Percentiles rank a stretch among this genome's conserved stretches.
Conservation (phyloP, 2,329 filamentous ascomycete genomes). For the Phialemoniopsis sp. region DNA sequence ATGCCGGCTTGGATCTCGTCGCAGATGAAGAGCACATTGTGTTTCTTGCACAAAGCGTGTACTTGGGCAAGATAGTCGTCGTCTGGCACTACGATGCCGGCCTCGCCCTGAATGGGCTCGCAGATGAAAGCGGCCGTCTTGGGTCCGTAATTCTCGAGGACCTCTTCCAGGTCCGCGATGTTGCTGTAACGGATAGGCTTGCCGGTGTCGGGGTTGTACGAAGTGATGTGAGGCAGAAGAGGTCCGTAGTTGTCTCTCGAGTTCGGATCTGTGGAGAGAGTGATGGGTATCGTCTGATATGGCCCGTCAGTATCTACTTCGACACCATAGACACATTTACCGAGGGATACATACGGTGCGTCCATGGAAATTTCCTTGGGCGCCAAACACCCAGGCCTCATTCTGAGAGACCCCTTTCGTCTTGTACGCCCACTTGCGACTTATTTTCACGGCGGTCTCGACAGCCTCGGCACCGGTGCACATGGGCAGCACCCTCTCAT, state of each 20-base stretch:
- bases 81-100: constrained; percentile 91
- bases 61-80: constrained; percentile 81
- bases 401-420: constrained; percentile 83
- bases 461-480: constrained; percentile 96
- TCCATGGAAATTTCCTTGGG: constrained; percentile 92
- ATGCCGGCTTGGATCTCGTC: constrained; percentile 99
- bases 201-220: constrained; percentile 68
- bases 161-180: constrained; percentile 72
- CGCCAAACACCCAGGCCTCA: constrained; percentile 80
- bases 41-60: constrained; percentile 82
- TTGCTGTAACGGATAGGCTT: constrained; percentile 84
- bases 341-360: constrained; percentile 68
- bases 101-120: constrained; percentile 96
- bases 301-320: constrained; percentile 1
- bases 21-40: constrained; percentile 94
- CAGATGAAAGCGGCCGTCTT: constrained; percentile 90
- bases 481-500: constrained; percentile 98
- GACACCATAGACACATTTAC: too few relatives aligned
- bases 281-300: constrained; percentile 84
- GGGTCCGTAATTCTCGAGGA: constrained; percentile 74
- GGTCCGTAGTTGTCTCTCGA: constrained; percentile 96
- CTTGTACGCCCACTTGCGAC: constrained; percentile 97
- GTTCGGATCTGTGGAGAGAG: constrained; percentile 91
- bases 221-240: constrained; percentile 85
- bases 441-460: constrained; percentile 93